Base-by-base conservation (phyloP, 108 stramenopile species). In the Mayamaea pseudoterrestris region DNA sequence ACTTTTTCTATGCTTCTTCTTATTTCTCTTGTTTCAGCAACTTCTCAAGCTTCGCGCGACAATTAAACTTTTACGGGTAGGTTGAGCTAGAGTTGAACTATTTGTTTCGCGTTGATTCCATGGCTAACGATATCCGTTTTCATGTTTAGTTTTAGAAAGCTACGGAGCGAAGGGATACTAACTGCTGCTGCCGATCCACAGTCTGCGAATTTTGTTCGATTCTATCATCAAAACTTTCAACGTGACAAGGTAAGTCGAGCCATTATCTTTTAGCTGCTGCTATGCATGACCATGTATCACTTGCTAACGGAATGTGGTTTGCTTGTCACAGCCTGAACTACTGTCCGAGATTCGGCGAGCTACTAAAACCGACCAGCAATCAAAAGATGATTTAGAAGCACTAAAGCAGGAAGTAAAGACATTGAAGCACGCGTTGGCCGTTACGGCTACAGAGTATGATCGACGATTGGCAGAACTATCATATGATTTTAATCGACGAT, bases 151-250 rank as follows among this genome's bases (percentile, higher is more conserved):
- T 83, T 83, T 44, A 57, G 81, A 41, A 83, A 83, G 47, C 63
- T 83, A 39, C 64, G 77, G 17, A 58, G 64, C 0, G 76, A 83
- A 21, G 75, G 76, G 12, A 83, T 83, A 40, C 47, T 78, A 11
- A 76, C 71, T 0, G 55, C 63, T 5, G 81, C 78, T 50, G 61
- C 60, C 16, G 76, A 83, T 59, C 63, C 72, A 13, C 55, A 55
- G 20, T 78, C 74, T 4, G 63, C 74, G 1, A 56, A 49, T 30
- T 77, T 64, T 41, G 70, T 82, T 35, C 66, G 76, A 0, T 82
- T 82, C 35, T 82, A 63, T 58, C 80, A 82, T 37, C 68, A 77
- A 39, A 71, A 82, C 26, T 82, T 82, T 51, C 75, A 82, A 52
- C 64, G 70, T 50, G 68, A 69, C 35, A 60, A 58, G n/a, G n/a